Evolutionary conservation across 331 rosid genomes (phyloP).

Genomic region (Ulmus americana): DNA sequence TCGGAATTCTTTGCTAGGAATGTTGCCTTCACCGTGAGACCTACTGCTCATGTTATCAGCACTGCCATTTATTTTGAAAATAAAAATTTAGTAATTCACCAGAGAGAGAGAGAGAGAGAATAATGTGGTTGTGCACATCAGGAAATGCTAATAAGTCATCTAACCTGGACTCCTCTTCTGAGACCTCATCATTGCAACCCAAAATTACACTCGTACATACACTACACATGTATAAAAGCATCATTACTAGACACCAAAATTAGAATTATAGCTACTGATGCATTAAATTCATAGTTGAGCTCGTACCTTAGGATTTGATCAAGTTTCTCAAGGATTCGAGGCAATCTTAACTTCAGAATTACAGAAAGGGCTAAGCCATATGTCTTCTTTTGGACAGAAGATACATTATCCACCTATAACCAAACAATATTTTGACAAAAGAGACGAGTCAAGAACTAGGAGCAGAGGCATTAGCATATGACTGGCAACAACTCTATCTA

Average conservation of each 20-base stretch:
- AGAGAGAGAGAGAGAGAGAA: neutral
- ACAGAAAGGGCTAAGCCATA: constrained; percentile 88
- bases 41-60: constrained; percentile 51
- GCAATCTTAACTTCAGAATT: constrained; percentile 75
- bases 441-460: constrained; percentile 21
- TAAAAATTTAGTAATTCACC: constrained; percentile 3
- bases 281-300: constrained; percentile 22
- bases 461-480: constrained; percentile 7
- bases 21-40: constrained; percentile 45
- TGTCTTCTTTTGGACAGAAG: constrained; percentile 75
- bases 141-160: constrained; percentile 20
- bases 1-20: constrained; percentile 60
- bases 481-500: neutral
- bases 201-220: constrained; percentile 85
- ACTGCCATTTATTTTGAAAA: constrained; percentile 37
- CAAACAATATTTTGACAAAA: constrained; percentile 4
- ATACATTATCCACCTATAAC: constrained; percentile 77
- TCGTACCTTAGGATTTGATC: constrained; percentile 88
- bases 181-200: constrained; percentile 55
- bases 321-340: constrained; percentile 86
- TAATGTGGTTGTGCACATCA: neutral
- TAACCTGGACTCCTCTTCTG: constrained; percentile 84
- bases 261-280: constrained; percentile 7
- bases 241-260: constrained; percentile 13
- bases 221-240: constrained; percentile 40